Percentiles rank a stretch among this genome's conserved stretches.
Conservation (phyloP, 1,139 yeast species). For the Yamadazyma membranifaciens region DNA sequence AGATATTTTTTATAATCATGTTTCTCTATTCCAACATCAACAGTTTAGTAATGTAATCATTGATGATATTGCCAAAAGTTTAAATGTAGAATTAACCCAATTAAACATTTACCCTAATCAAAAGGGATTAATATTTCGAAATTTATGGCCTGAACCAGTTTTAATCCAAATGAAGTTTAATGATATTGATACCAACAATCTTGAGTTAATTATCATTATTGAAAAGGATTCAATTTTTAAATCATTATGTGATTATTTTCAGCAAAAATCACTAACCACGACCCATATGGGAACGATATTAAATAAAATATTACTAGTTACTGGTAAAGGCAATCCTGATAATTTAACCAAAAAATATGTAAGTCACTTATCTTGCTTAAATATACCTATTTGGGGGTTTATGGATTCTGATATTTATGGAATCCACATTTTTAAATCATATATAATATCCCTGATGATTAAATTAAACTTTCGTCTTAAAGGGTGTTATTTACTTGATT, state of each 20-base stretch:
- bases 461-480: conserved; percentile 10
- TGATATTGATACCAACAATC: not conserved
- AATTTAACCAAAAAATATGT: conserved; percentile 26
- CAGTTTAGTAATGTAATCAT: conserved; percentile 40
- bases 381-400: conserved; percentile 39
- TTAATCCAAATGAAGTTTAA: conserved; percentile 23
- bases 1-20: conserved; percentile 67
- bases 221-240: conserved; percentile 65
- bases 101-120: conserved; percentile 58
- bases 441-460: conserved; percentile 11
- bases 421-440: conserved; percentile 50
- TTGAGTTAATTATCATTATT: conserved; percentile 42
- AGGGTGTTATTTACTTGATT: conserved; percentile 41
- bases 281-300: not conserved
- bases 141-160: conserved; percentile 20
- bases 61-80: conserved; percentile 27
- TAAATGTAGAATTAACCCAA: conserved; percentile 20
- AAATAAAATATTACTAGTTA: conserved; percentile 35
- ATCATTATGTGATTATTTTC: conserved; percentile 26
- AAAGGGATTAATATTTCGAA: conserved; percentile 58
- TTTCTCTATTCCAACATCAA: conserved; percentile 51
- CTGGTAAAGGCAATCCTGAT: conserved; percentile 72
- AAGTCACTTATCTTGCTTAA: conserved; percentile 11
- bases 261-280: not conserved
- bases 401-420: conserved; percentile 72